Evolutionary conservation across 345 rosid species (phyloP), one percentile per base, ranked within the genome.

Genomic region (Limnanthes douglasii): DNA sequence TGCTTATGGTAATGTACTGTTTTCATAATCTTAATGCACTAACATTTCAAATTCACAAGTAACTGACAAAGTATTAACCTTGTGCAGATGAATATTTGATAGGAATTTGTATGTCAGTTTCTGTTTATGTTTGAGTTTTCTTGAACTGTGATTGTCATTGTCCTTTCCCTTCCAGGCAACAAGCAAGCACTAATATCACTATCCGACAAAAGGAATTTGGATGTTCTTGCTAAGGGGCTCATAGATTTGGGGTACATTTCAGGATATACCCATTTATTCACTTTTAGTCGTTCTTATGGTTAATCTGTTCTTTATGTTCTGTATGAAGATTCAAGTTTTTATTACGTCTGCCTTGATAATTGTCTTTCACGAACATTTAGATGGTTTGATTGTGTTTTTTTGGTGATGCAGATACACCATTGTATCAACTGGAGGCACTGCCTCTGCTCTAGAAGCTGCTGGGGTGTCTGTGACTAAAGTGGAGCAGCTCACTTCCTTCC

Each of bases 361-460:
- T 12, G 7, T 15, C 11, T 5, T 5, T 29, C 4, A 14, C 26
- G 5, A n/a, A n/a, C n/a, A n/a, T n/a, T n/a, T n/a, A n/a, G n/a
- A 7, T 37, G 40, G 15, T 17, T 11, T 21, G 1, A 2, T 6
- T 12, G 18, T 32, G 1, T 29, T 41, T 34, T 42, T 24, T 32
- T 16, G 8, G 30, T 20, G 51, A 3, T 18, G 21, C 12, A 84
- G 98, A 52, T 90, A 75, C 63, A 69, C 79, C 8, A 69, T 84
- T 50, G 93, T 90, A 45, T 90, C 96, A 6, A 90, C 96, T 3
- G 98, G 98, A 56, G 98, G 98, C 58, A 90, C 96, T 5, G 83
- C 98, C 16, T 57, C 92, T 51, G 55, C 93, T 18, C 43, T 90
- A 52, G 94, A 75, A 56, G 61, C 45, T 49, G 68, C 71, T 26